Percentiles rank a stretch among this genome's conserved stretches.
phyloP scores from a whole-genome alignment of 257 asterid genomes.

The Fraxinus quadrangulata region DNA sequence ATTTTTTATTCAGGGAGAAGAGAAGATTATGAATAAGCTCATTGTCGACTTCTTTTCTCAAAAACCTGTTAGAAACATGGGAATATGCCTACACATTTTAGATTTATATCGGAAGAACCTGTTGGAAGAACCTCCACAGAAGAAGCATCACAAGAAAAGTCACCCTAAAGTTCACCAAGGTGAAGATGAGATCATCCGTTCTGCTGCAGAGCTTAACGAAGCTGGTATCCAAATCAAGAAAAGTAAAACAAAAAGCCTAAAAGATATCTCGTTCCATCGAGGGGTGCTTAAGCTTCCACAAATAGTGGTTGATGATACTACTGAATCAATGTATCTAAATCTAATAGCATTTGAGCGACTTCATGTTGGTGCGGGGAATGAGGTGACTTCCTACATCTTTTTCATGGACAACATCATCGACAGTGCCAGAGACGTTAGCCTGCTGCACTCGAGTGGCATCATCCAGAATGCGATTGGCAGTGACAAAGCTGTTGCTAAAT shows the following conservation, averaged over 20 bases:
- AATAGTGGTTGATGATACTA: slow-evolving; percentile 29
- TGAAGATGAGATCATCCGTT: slow-evolving; percentile 27
- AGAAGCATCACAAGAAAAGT: neutral
- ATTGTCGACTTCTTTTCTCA: neutral
- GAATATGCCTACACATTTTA: slow-evolving; percentile 27
- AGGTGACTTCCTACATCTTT: slow-evolving; percentile 41
- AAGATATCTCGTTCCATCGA: slow-evolving; percentile 25
- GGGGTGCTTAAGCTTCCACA: slow-evolving; percentile 39
- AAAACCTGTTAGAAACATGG: neutral
- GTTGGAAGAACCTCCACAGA: neutral
- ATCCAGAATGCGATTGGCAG: slow-evolving; percentile 39
- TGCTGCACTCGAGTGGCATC: slow-evolving; percentile 32
- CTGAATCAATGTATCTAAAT: slow-evolving; percentile 32
- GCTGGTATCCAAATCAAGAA: slow-evolving; percentile 35
- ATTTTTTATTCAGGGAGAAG: neutral
- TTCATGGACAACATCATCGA: slow-evolving; percentile 44
- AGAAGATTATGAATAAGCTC: neutral
- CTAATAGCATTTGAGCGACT: slow-evolving; percentile 42
- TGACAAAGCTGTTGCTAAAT: slow-evolving; percentile 39
- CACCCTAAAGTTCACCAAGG: neutral
- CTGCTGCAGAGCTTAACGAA: slow-evolving; percentile 41
- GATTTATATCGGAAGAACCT: slow-evolving; percentile 35
- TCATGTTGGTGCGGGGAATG: slow-evolving; percentile 40
- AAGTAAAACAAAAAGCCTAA: slow-evolving; percentile 28
- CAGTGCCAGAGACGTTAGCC: slow-evolving; percentile 34